These are phyloP conservation scores for Daldinia vernicosa DNA, from an alignment of 495 filamentous ascomycete species.

Conservation along the genomic window DNA sequence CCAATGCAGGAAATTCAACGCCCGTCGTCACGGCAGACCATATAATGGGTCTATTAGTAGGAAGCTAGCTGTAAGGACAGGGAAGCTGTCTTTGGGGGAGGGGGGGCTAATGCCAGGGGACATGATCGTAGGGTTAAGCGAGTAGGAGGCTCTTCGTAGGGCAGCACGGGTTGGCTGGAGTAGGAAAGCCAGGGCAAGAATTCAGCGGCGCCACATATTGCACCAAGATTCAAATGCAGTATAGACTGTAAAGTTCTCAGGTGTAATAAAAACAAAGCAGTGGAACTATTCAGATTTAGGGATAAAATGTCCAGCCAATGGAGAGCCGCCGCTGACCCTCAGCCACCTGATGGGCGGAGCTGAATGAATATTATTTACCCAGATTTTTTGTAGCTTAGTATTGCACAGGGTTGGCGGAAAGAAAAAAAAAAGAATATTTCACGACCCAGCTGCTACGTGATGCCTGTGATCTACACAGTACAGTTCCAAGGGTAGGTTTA, in stretches of 20 bases:
- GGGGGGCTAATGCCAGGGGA: slow-evolving; percentile 29
- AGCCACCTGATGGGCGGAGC: slow-evolving; percentile 43
- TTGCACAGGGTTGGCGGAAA: slow-evolving; percentile 16
- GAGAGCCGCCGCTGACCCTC: slow-evolving; percentile 11
- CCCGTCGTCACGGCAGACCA: slow-evolving; percentile 33
- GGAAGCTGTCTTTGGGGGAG: slow-evolving; percentile 4
- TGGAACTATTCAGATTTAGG: slow-evolving; percentile 41
- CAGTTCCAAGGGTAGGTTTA: slow-evolving; percentile 10
- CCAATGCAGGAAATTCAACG: slow-evolving; percentile 38
- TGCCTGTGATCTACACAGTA: slow-evolving; percentile 25
- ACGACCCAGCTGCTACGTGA: slow-evolving; percentile 19
- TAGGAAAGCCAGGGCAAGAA: slow-evolving; percentile 16
- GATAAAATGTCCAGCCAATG: slow-evolving; percentile 37
- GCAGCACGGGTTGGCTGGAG: slow-evolving; percentile 30
- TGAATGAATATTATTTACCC: slow-evolving; percentile 42
- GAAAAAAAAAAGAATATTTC: slow-evolving; percentile 25
- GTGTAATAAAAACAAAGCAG: slow-evolving; percentile 36
- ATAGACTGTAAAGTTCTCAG: slow-evolving; percentile 44
- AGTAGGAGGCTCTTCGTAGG: slow-evolving; percentile 35
- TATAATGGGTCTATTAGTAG: slow-evolving; percentile 31
- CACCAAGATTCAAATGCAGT: slow-evolving; percentile 41
- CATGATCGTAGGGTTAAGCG: slow-evolving; percentile 34
- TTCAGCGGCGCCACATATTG: slow-evolving; percentile 47
- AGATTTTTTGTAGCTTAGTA: slow-evolving; percentile 15
- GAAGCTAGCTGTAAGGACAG: slow-evolving; percentile 12